Conservation (phyloP, 768 basidiomycete genomes). For the Tricholoma bakamatsutake region DNA sequence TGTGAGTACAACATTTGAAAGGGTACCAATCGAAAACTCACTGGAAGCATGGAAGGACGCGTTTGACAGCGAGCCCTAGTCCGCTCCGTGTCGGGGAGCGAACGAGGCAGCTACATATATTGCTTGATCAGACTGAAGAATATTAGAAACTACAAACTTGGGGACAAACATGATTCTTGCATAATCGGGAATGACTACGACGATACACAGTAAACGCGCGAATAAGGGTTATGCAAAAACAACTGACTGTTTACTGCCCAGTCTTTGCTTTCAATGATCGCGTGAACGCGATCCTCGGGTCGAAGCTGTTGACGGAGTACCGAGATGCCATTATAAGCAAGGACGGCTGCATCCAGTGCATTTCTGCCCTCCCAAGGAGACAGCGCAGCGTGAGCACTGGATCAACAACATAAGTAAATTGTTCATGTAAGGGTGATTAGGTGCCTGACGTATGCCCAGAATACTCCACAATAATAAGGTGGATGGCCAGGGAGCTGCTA, state of each 20-base stretch:
- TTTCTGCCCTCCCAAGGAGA: conserved; percentile 85
- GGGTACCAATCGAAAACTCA: neutral
- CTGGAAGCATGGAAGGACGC: conserved; percentile 56
- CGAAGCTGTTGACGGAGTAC: conserved; percentile 77
- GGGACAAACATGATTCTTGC: conserved; percentile 56
- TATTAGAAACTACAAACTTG: neutral
- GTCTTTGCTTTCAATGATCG: conserved; percentile 68
- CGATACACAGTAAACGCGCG: neutral
- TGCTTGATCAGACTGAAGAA: neutral
- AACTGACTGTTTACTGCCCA: conserved; percentile 67
- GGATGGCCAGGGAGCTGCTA: conserved; percentile 58
- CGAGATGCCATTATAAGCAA: conserved; percentile 75
- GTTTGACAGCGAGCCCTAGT: conserved; percentile 46
- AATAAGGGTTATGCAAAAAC: neutral
- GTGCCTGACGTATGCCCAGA: conserved; percentile 59
- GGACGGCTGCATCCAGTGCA: conserved; percentile 78
- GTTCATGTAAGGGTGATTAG: neutral
- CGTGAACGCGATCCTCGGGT: conserved; percentile 75
- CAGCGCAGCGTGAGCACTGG: conserved; percentile 69
- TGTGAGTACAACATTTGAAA: neutral
- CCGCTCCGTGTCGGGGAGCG: conserved; percentile 68
- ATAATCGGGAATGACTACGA: conserved; percentile 76
- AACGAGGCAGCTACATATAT: conserved; percentile 63
- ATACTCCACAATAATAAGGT: conserved; percentile 57
- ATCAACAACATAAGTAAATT: neutral